phyloP scores from a whole-genome alignment of 257 asterid genomes.

The Linderniella brevidens region DNA sequence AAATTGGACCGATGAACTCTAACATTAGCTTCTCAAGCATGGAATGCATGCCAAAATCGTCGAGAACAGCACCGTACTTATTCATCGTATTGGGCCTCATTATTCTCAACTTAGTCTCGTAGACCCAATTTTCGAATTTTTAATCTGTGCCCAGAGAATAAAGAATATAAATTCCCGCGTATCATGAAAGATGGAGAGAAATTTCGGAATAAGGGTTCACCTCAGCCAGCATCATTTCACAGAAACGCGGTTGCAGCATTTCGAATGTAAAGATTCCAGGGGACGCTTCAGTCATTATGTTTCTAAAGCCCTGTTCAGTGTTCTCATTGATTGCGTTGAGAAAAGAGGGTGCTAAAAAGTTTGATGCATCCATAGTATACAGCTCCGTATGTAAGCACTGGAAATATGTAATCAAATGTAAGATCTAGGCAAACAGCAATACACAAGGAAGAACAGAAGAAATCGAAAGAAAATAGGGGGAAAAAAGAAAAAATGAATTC shows the following conservation, averaged over 20 bases:
- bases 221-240: constrained; percentile 84
- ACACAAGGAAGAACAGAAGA: neutral
- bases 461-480: no score
- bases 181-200: constrained; percentile 7
- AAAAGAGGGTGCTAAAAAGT: constrained; percentile 67
- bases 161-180: constrained; percentile 18
- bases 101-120: constrained; percentile 89
- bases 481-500: no score
- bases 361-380: constrained; percentile 45
- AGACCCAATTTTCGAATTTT: constrained; percentile 94
- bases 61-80: constrained; percentile 89
- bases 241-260: constrained; percentile 84
- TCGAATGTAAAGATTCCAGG: constrained; percentile 83
- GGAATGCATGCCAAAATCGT: constrained; percentile 89
- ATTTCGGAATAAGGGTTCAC: constrained; percentile 25
- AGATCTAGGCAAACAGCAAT: neutral
- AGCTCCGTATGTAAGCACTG: constrained; percentile 77
- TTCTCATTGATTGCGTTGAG: constrained; percentile 56
- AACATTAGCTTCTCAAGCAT: constrained; percentile 87
- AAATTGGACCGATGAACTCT: constrained; percentile 69
- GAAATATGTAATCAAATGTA: neutral
- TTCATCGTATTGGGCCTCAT: constrained; percentile 96
- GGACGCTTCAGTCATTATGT: constrained; percentile 66
- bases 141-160: constrained; percentile 51
- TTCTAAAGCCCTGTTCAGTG: constrained; percentile 64